These are phyloP conservation scores for Periconia sp. DNA, from an alignment of 2,329 filamentous ascomycete species.

Conservation along the genomic window DNA sequence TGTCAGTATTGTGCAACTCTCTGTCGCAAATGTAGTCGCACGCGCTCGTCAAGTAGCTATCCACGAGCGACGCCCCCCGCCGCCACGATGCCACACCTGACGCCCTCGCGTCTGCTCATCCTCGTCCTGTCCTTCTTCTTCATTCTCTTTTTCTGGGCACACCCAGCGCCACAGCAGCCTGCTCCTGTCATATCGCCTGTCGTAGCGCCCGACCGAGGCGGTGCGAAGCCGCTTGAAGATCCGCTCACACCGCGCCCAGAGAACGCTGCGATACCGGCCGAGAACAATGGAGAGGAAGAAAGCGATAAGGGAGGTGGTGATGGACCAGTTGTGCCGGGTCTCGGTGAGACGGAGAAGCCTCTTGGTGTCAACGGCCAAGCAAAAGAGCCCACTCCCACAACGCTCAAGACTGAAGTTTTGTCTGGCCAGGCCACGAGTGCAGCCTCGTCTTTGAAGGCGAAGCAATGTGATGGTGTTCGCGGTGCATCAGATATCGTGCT, in stretches of 20 bases:
- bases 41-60: neutral
- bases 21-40: conserved; percentile 9
- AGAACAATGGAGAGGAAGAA: conserved; percentile 2
- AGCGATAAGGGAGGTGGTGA: no score
- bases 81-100: conserved; percentile 37
- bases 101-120: conserved; percentile 38
- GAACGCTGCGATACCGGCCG: neutral
- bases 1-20: neutral
- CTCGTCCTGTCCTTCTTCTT: conserved; percentile 32
- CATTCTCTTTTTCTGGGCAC: conserved; percentile 40
- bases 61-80: conserved; percentile 4
- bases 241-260: no score
- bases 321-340: no score
- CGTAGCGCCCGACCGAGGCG: no score
- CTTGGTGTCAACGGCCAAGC: no score
- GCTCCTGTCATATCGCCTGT: no score
- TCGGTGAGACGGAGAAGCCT: no score
- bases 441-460: conserved; percentile 5
- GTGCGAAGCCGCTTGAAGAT: conserved; percentile 23
- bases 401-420: conserved; percentile 11
- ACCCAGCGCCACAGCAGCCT: conserved; percentile 34
- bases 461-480: conserved; percentile 31
- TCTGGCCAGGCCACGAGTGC: neutral
- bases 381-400: conserved; percentile 8
- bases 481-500: conserved; percentile 60